Percentiles rank a stretch among this genome's conserved stretches.
These are phyloP conservation scores for Lactarius tabidus DNA, from an alignment of 768 basidiomycete genomes.

Conservation along the genomic window DNA sequence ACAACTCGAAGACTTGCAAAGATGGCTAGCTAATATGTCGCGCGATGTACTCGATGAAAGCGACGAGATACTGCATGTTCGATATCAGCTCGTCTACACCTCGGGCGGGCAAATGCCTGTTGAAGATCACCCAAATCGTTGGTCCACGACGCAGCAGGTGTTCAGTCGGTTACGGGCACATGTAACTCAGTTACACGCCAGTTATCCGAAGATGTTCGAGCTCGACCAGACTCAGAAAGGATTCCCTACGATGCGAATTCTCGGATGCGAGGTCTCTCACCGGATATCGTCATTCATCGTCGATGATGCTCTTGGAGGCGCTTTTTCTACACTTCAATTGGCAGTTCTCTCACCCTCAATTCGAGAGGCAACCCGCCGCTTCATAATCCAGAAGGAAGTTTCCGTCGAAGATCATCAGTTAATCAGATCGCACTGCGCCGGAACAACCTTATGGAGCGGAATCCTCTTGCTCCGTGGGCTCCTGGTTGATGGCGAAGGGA, in stretches of 20 bases:
- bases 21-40: too few relatives aligned
- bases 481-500: constrained; percentile 29
- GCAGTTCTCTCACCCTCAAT: not conserved
- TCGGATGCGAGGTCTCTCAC: not conserved
- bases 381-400: not conserved
- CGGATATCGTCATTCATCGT: not conserved
- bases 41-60: too few relatives aligned
- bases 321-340: not conserved
- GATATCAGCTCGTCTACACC: too few relatives aligned
- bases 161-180: too few relatives aligned
- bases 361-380: not conserved
- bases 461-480: constrained; percentile 44
- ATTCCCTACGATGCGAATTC: not conserved
- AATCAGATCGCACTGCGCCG: not conserved
- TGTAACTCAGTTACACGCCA: too few relatives aligned
- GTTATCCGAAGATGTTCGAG: not conserved
- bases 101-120: too few relatives aligned
- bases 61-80: too few relatives aligned
- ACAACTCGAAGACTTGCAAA: too few relatives aligned
- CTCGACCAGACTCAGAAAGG: not conserved
- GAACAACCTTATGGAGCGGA: constrained; percentile 32
- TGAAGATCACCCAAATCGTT: too few relatives aligned
- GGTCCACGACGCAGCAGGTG: too few relatives aligned
- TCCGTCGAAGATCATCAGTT: not conserved
- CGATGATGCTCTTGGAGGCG: not conserved